A percentile compares a stretch with the other conserved stretches of the same genome.
phyloP scores from a whole-genome alignment of 805 yeast species.

The Deakozyma indianensis region DNA sequence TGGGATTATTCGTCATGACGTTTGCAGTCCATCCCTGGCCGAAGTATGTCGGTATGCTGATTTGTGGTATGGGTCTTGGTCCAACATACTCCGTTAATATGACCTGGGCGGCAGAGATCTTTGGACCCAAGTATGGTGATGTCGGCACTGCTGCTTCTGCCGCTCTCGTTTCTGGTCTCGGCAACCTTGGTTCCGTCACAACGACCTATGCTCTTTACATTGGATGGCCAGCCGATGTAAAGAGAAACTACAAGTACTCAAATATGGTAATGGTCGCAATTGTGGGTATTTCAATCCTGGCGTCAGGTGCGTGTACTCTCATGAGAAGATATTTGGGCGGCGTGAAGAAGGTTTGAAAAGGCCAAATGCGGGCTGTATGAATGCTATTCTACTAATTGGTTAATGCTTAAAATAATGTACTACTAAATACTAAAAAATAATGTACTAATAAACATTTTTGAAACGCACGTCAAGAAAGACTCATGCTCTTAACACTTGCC shows the following conservation, averaged over 20 bases:
- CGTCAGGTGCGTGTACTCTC: conserved; percentile 25
- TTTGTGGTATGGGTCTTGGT: conserved; percentile 79
- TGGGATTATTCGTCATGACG: conserved; percentile 63
- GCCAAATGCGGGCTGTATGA: no score
- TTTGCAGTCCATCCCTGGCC: conserved; percentile 64
- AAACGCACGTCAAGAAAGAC: no score
- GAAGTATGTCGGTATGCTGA: conserved; percentile 63
- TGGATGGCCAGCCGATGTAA: conserved; percentile 75
- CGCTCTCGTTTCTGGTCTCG: conserved; percentile 75
- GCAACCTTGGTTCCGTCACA: conserved; percentile 74
- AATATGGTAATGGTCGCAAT: conserved; percentile 77
- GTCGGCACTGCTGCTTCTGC: conserved; percentile 74
- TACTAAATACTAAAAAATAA: no score
- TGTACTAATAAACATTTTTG: no score
- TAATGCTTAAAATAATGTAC: no score
- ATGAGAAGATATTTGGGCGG: conserved; percentile 24
- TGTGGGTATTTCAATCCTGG: conserved; percentile 56
- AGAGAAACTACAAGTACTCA: conserved; percentile 46
- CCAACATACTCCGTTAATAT: conserved; percentile 82
- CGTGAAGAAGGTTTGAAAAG: conserved; percentile 8
- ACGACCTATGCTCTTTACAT: conserved; percentile 74
- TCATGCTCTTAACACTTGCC: no score
- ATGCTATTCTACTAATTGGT: no score
- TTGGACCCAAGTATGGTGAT: conserved; percentile 59
- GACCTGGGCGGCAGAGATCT: conserved; percentile 72